Conservation (phyloP, 164 flowering plant genomes). For the Cinnamomum micranthum region DNA sequence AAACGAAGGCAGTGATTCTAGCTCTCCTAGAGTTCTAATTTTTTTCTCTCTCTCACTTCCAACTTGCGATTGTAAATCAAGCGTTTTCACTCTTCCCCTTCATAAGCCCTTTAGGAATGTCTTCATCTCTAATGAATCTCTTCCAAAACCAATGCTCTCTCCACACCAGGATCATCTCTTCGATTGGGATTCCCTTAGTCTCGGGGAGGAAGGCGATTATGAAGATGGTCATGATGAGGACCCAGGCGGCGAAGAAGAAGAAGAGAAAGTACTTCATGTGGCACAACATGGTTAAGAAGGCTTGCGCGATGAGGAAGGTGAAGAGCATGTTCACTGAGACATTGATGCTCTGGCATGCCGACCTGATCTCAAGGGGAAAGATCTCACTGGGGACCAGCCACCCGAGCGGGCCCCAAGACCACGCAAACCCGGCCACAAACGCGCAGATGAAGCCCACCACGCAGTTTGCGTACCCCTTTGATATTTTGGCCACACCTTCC, state of each 20-base stretch:
- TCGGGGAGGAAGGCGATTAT: conserved; percentile 68
- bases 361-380: conserved; percentile 80
- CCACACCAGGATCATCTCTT: conserved; percentile 77
- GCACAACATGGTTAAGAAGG: conserved; percentile 74
- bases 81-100: neutral
- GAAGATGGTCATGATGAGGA: conserved; percentile 52
- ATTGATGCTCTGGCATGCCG: conserved; percentile 77
- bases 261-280: conserved; percentile 75
- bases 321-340: conserved; percentile 83
- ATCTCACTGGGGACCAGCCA: conserved; percentile 90
- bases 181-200: conserved; percentile 75
- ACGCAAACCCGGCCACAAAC: conserved; percentile 75
- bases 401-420: conserved; percentile 96
- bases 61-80: too few relatives aligned
- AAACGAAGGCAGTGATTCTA: too few relatives aligned
- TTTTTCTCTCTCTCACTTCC: too few relatives aligned
- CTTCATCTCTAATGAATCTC: conserved; percentile 2
- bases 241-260: conserved; percentile 72
- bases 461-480: conserved; percentile 57
- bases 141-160: conserved; percentile 74
- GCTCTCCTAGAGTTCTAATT: too few relatives aligned
- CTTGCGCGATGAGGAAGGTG: conserved; percentile 71
- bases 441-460: conserved; percentile 74
- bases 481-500: conserved; percentile 45
- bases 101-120: conserved; percentile 3